Evolutionary conservation across 2,329 filamentous ascomycete genomes (phyloP), one percentile per base, ranked within the genome.

Genomic region (Penicillium sp.): DNA sequence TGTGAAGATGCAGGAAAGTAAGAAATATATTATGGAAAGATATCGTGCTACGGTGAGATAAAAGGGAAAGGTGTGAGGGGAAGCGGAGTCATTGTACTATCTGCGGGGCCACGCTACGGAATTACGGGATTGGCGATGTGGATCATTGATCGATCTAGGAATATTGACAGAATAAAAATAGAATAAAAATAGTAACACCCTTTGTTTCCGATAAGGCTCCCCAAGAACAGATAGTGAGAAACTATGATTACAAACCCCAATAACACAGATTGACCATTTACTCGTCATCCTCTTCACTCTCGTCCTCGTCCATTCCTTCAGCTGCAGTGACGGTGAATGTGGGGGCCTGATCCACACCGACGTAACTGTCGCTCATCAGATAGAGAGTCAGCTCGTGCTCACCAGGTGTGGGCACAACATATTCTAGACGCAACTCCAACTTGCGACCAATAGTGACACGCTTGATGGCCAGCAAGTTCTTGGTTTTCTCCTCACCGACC

Each of bases 321-420:
- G 88, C 90, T 26, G 89, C 94, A 51, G 84, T 87, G 43, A 99
- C 86, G 54, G 85, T 87, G 73, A 99, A 97, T 5, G 86, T 85
- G 52, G 92, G 90, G 69, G 96, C 95, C 77, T 99, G 94, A 77
- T 99, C 95, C 51, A 99, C 92, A 25, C 94, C 94, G 33, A 97
- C 84, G 73, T 99, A 99, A 73, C 90, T 93, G 77, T 99, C 94
- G 72, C 92, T 94, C 89, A 99, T 97, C 71, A 99, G 79, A 77
- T 90, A 96, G 61, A 97, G 79, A 73, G 93, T 97, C 69, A 99
- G 76, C 56, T 92, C 86, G 73, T 97, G 90, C 70, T 91, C 84
- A 49, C 94, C 94, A 25, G 90, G 83, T 23, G 89, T 89, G 35
- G 90, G 91, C 50, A 97, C 89, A 25, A 91, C 90, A 73, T 92